Evolutionary conservation across 768 basidiomycete genomes (phyloP).

Genomic region (Tricholoma flavovirens): DNA sequence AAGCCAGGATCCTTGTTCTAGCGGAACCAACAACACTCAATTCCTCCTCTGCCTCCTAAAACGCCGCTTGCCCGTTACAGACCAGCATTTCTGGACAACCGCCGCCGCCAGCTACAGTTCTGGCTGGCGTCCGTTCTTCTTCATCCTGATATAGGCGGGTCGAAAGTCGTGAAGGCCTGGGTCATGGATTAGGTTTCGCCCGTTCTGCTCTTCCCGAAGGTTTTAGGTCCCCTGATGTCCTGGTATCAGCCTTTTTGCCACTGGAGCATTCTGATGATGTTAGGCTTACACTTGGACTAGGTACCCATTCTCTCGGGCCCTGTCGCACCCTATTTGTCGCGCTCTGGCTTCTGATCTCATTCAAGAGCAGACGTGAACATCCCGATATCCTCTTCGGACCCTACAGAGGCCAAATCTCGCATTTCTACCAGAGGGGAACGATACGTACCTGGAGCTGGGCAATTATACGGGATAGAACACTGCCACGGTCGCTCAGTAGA

Average conservation of each 20-base stretch:
- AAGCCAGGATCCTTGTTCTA: background rate
- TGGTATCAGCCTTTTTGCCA: background rate
- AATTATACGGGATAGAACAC: too few species aligned
- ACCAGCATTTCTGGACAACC: slow-evolving; percentile 59
- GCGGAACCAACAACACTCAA: slow-evolving; percentile 33
- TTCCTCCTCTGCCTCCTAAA: slow-evolving; percentile 66
- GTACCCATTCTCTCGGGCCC: background rate
- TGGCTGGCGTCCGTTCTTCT: slow-evolving; percentile 62
- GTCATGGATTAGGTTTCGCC: slow-evolving; percentile 36
- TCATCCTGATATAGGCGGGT: slow-evolving; percentile 66
- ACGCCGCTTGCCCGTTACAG: slow-evolving; percentile 61
- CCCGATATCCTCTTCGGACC: too few species aligned
- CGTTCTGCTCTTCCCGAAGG: background rate
- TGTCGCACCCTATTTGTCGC: background rate
- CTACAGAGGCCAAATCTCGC: too few species aligned
- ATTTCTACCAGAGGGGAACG: too few species aligned
- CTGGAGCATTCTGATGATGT: background rate
- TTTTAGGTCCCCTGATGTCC: background rate
- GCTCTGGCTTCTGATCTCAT: too few species aligned
- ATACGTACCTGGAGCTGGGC: too few species aligned
- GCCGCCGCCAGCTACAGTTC: slow-evolving; percentile 54
- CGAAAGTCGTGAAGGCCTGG: slow-evolving; percentile 56
- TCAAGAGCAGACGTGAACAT: too few species aligned
- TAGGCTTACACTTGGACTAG: background rate
- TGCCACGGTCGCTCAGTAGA: too few species aligned